Evolutionary conservation across 345 rosid genomes (phyloP).

Genomic region (Bretschneidera sinensis): DNA sequence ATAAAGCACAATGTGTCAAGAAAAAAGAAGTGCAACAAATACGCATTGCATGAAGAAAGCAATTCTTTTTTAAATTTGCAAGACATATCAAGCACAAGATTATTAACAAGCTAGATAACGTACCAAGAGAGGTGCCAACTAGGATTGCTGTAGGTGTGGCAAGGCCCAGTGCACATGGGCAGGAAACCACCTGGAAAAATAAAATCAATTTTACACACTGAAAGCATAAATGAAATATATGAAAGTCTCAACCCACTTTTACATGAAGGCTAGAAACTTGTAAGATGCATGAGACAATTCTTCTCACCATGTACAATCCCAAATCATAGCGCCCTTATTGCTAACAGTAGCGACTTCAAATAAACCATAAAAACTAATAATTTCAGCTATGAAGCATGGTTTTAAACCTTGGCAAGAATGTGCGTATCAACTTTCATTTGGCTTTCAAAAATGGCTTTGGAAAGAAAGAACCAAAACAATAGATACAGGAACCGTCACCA

Average conservation of each 20-base stretch:
- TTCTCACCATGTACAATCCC: background rate
- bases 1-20: no score
- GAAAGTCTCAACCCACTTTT: background rate
- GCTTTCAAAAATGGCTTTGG: no score
- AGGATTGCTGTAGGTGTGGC: constrained; percentile 97
- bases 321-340: background rate
- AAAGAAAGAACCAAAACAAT: no score
- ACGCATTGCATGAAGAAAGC: no score
- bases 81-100: constrained; percentile 6
- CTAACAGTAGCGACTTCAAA: background rate
- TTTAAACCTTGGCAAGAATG: no score
- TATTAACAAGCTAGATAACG: constrained; percentile 19
- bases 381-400: no score
- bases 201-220: constrained; percentile 1
- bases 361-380: no score
- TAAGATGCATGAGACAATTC: background rate
- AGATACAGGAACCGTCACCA: no score
- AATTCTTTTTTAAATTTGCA: background rate
- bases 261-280: background rate
- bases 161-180: constrained; percentile 97
- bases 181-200: constrained; percentile 87
- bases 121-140: constrained; percentile 98
- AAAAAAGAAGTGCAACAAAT: no score
- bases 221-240: background rate
- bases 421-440: no score